Conservation (phyloP, 1,139 yeast genomes). For the Taiozyma sp. region DNA sequence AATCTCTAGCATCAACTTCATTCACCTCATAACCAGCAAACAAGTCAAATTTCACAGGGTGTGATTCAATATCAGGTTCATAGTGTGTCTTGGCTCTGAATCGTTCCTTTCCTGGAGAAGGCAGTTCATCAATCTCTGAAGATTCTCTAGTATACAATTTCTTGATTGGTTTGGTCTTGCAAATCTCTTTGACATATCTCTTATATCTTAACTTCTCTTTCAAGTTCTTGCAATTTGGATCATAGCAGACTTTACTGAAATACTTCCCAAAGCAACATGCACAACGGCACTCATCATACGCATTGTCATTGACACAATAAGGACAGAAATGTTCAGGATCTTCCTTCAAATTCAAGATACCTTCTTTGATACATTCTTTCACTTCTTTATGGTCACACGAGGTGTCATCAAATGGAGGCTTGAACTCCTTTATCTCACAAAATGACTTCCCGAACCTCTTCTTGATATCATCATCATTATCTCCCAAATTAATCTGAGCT, state of each 20-base stretch:
- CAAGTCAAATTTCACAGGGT: not conserved
- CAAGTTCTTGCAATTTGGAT: constrained; percentile 18
- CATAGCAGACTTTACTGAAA: constrained; percentile 22
- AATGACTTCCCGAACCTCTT: constrained; percentile 13
- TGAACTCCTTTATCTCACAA: constrained; percentile 17
- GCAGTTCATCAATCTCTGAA: not conserved
- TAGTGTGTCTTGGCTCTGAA: not conserved
- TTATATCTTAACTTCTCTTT: constrained; percentile 22
- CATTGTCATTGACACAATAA: constrained; percentile 22
- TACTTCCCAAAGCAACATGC: constrained; percentile 24
- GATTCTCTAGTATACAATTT: constrained; percentile 4
- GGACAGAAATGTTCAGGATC: constrained; percentile 23
- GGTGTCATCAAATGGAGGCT: constrained; percentile 18
- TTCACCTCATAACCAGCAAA: not conserved
- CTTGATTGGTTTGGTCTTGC: constrained; percentile 17
- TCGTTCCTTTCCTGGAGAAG: not conserved
- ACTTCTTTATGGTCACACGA: constrained; percentile 18
- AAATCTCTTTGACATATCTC: constrained; percentile 20
- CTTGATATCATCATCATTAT: constrained; percentile 10
- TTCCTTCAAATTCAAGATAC: constrained; percentile 14
- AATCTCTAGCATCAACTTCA: not conserved
- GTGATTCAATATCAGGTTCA: not conserved
- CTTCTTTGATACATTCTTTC: constrained; percentile 19
- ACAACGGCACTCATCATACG: constrained; percentile 24
- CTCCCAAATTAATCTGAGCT: constrained; percentile 2